These are phyloP conservation scores for Rhizopogon rudus DNA, from an alignment of 768 basidiomycete species.

Conservation along the genomic window DNA sequence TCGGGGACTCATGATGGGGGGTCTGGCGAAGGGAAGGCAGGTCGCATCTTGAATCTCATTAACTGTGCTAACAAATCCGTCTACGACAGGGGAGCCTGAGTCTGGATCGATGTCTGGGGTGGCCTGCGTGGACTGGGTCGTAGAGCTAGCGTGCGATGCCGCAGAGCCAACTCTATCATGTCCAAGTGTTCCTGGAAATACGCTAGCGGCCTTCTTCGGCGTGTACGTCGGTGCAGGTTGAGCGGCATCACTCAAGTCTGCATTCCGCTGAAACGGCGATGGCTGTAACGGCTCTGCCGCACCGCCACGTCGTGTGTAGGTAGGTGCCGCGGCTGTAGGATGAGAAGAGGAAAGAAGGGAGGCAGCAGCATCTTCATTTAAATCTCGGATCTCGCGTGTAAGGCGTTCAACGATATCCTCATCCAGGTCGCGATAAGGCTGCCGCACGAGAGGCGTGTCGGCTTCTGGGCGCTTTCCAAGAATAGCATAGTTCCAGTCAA, in stretches of 20 bases:
- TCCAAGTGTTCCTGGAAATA: conserved; percentile 13
- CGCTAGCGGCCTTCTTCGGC: conserved; percentile 5
- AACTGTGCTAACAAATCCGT: neutral
- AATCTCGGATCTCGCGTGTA: conserved; percentile 15
- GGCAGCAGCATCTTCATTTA: conserved; percentile 8
- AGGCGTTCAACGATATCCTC: conserved; percentile 13
- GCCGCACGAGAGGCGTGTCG: conserved; percentile 11
- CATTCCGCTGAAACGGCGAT: conserved; percentile 4
- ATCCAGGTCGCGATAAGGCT: conserved; percentile 22
- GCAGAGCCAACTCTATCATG: conserved; percentile 13
- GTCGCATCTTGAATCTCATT: neutral
- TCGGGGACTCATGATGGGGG: neutral
- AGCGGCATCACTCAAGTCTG: neutral
- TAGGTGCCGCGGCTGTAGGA: neutral
- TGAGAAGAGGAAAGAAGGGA: conserved; percentile 1
- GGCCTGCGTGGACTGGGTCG: conserved; percentile 6
- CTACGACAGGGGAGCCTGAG: neutral
- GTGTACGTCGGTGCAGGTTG: neutral
- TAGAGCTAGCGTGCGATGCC: conserved; percentile 3
- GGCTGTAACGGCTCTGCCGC: conserved; percentile 17
- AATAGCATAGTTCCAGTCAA: conserved; percentile 46
- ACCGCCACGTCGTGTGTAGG: conserved; percentile 3
- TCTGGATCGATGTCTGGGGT: conserved; percentile 3
- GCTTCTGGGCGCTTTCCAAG: conserved; percentile 25
- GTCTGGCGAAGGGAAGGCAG: neutral